Base-by-base conservation (phyloP, 2,329 filamentous ascomycete species). In the Colletotrichum sidae region DNA sequence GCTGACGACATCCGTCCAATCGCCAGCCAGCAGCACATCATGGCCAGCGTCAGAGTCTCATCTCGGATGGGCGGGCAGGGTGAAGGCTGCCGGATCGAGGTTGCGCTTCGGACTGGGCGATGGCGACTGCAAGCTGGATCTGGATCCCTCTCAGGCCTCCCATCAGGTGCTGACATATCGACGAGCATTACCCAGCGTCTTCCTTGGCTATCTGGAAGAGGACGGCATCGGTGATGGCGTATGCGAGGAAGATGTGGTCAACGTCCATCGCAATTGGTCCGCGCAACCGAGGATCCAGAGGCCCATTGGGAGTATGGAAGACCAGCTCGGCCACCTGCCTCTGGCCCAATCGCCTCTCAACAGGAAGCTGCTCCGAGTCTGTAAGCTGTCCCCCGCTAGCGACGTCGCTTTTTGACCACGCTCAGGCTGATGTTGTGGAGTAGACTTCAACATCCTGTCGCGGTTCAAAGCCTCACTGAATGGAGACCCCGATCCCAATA, bases 381-480 rank as follows among this genome's bases (percentile, higher is more conserved):
- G 65, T 66, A 46, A 55, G 53, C 42, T n/a, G n/a, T 37, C 15
- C 17, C 35, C 44, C 42, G 13, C 13, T 15, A 13, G 42, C 15
- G 12, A 13, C 25, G 25, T 25, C 25, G 25, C 25, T 5, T 25
- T 25, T 4, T 15, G 15, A n/a, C 12, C 12, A 13, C 42, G 42
- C 8, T 13, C 42, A 44, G 25, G 25, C 25, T 25, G 25, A 44
- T 44, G 13, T 44, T 15, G 25, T 46, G n/a, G 6, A 8, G 33
- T 35, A 86, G 84, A 83, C 52, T 71, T 84, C 38, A 81, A 81
- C 56, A 73, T 86, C 8, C 73, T 86, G 10, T 81, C 79, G 13
- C 83, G 81, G 34, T 86, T 85, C 75, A 84, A 83, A 56, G 79
- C 80, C 3, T 83, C 80, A 6, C 72, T 86, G 2, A 83, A 85